A percentile compares a stretch with the other conserved stretches of the same genome.
phyloP scores from a whole-genome alignment of 176 grass and related monocot species.

The Triticum aestivum region DNA sequence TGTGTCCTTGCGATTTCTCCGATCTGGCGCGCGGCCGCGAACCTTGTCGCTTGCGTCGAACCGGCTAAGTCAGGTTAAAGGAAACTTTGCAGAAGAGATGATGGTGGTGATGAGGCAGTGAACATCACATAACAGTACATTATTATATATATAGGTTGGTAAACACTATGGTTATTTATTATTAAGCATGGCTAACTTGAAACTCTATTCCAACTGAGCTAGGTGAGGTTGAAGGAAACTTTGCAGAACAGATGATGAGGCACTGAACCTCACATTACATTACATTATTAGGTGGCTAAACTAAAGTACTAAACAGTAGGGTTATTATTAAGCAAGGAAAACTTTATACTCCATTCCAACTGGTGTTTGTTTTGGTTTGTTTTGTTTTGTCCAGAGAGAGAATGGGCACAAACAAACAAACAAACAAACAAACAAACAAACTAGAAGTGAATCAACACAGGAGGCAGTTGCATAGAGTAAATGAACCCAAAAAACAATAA shows the following conservation, averaged over 20 bases:
- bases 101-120: background rate
- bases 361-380: no score
- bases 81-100: constrained; percentile 29
- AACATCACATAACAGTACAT: background rate
- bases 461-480: no score
- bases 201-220: background rate
- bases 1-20: constrained; percentile 91
- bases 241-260: no score
- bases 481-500: no score
- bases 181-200: background rate
- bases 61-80: constrained; percentile 78
- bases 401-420: background rate
- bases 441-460: no score
- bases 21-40: constrained; percentile 89
- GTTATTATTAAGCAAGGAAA: background rate
- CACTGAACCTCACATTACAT: no score
- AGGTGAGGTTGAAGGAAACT: no score
- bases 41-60: constrained; percentile 87
- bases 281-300: no score
- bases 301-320: no score
- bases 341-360: background rate
- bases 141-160: background rate
- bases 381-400: no score
- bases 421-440: no score
- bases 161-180: background rate